Base-by-base conservation (phyloP, 257 asterid genomes). In the Echites panduratus region DNA sequence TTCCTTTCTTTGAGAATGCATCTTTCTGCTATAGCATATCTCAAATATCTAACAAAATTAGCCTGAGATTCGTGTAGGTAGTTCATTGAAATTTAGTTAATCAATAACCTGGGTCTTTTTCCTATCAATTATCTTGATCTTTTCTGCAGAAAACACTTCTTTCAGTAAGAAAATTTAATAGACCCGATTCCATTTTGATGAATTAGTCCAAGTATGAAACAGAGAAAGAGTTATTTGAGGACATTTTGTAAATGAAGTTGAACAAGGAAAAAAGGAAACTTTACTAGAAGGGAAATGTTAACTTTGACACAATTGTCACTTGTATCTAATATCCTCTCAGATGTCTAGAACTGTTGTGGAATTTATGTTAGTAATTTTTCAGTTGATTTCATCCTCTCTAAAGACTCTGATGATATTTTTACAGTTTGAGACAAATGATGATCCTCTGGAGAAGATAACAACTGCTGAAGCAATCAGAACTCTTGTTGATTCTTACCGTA, bases 391-490 rank as follows among this genome's bases (percentile, higher is more conserved):
- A n/a, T n/a, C 0, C 32, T 56, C 14, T 22, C 10, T 58, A 67
- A 59, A 17, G 19, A 49, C 16, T 43, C 48, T 17, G 63, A 40
- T 9, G 47, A 20, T 73, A 43, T 38, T 56, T 76, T 2, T 43
- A 73, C 84, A 95, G 99, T 95, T 95, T 73, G 93, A 87, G 87
- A 64, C 90, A 50, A 87, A 70, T 58, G 98, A 95, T 73, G 99
- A 95, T 82, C 98, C 99, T 72, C 89, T 95, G 5, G 99, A 92
- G 22, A 87, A 87, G 85, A 89, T 86, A 22, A 90, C 98, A 43
- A 92, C 98, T 3, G 75, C 90, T 7, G 99, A 95, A 84, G 97
- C 98, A 4, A 95, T 84, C n/a, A 85, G 96, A 47, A 76, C 82
- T 4, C 93, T 95, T 8, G 48, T 89, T 2, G 93, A 85, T 58